Conservation (phyloP, 2,329 filamentous ascomycete genomes). For the Madurella fahalii region DNA sequence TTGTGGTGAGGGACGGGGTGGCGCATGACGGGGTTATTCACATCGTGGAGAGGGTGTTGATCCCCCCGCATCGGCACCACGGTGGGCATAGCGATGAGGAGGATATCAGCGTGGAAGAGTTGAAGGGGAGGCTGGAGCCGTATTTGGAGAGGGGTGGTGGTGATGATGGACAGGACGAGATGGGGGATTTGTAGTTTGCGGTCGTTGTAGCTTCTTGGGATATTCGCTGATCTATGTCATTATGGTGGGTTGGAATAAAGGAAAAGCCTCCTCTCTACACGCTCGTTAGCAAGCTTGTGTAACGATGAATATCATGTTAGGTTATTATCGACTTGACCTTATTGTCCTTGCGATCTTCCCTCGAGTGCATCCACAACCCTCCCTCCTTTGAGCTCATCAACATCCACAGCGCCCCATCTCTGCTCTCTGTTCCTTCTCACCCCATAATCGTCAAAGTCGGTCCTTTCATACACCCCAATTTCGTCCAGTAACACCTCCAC, state of each 20-base stretch:
- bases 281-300: not conserved
- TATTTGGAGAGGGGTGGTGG: constrained; percentile 15
- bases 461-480: constrained; percentile 36
- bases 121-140: constrained; percentile 21
- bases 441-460: constrained; percentile 25
- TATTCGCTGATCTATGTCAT: not conserved
- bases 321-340: not conserved
- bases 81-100: constrained; percentile 33
- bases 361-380: constrained; percentile 39
- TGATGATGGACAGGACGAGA: not conserved
- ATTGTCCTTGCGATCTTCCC: not conserved
- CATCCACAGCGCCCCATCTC: constrained; percentile 49
- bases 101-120: constrained; percentile 20
- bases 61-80: constrained; percentile 62
- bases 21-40: constrained; percentile 81
- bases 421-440: constrained; percentile 44
- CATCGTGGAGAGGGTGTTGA: constrained; percentile 65
- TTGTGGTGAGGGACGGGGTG: constrained; percentile 65
- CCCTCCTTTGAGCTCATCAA: constrained; percentile 33
- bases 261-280: not conserved
- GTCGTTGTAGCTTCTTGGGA: not conserved
- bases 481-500: constrained; percentile 52
- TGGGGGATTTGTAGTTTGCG: constrained; percentile 8
- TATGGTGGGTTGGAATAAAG: not conserved
- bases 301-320: not conserved